Base-by-base conservation (phyloP, 75 land plant genomes). In the Sequoiadendron giganteum region DNA sequence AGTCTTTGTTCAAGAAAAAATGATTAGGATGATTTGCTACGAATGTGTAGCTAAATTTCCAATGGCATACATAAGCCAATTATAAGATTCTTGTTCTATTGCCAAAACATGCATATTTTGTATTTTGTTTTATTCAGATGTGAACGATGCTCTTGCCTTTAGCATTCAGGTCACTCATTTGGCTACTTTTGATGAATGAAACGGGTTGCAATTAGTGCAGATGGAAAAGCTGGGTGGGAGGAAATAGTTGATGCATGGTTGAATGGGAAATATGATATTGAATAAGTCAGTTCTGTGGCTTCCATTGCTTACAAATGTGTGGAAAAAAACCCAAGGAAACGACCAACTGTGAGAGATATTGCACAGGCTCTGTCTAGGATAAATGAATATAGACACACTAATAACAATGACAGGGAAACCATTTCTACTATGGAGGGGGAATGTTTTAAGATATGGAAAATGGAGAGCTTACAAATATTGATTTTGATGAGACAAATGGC, bases 291-390 rank as follows among this genome's bases (percentile, higher is more conserved):
- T 75, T 93, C 90, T 0, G 88, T 96, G 88, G 95, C 97, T 13
- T 65, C 91, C 39, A 90, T 95, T 47, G 98, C 97, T 38, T 91
- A 94, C 87, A 95, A 92, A 70, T 98, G 99, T 83, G 84, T 96
- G 45, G 89, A 87, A 10, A 89, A 89, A 18, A 18, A 58, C 5
- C 89, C 95, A 56, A 92, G 89, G 79, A 92, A 92, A 79, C 84
- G 99, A 34, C 98, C 98, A 48, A 90, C 91, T 25, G 96, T 98
- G 96, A 94, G 98, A 32, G 95, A 95, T 55, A 91, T 95, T 15
- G 94, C 94, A 16, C 97, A 95, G 79, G 91, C 90, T 11, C 76
- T 98, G 16, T 92, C 92, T 0, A 85, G 89, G 61, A 90, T 93
- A 36, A 86, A 90, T 1, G 91, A 88, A 15, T 1, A 38, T 5